Percentiles rank a stretch among this genome's conserved stretches.
Evolutionary conservation across 352 stramenopile genomes (phyloP).

Genomic region (Phytopythium montanum): DNA sequence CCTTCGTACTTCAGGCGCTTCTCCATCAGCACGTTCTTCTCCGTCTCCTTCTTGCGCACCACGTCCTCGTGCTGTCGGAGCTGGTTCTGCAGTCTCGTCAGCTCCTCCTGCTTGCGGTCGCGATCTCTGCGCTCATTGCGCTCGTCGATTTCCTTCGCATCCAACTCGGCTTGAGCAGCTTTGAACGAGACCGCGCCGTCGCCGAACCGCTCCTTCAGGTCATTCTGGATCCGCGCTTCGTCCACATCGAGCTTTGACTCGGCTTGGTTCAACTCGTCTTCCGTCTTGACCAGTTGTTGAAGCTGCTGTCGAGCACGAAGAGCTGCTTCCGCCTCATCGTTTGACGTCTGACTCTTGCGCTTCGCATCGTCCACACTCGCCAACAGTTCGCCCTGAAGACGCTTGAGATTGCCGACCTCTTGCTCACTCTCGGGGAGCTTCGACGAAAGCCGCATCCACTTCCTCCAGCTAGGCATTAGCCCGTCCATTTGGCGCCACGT

Average conservation of each 20-base stretch:
- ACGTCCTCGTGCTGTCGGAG: constrained; percentile 64
- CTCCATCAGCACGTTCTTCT: constrained; percentile 46
- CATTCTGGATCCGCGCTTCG: background rate
- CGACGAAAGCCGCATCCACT: constrained; percentile 50
- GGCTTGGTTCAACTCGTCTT: background rate
- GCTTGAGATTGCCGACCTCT: constrained; percentile 49
- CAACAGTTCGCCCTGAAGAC: background rate
- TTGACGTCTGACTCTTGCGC: background rate
- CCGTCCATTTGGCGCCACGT: constrained; percentile 58
- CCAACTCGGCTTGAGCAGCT: constrained; percentile 35
- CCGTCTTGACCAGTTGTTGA: background rate
- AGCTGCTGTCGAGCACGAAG: background rate
- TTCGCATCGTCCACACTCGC: background rate
- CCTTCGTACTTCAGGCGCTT: constrained; percentile 53
- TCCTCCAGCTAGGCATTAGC: constrained; percentile 64
- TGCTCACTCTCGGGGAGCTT: constrained; percentile 40
- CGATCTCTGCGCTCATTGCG: constrained; percentile 47
- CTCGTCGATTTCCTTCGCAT: constrained; percentile 47
- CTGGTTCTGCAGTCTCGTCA: constrained; percentile 40
- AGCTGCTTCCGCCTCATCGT: background rate
- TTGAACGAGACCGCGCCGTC: constrained; percentile 36
- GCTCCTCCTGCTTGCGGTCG: constrained; percentile 49
- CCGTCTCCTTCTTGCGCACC: constrained; percentile 41
- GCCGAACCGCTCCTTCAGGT: constrained; percentile 20
- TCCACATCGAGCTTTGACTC: background rate